phyloP scores from a whole-genome alignment of 352 stramenopile species.

The Globisporangium okanoganense region DNA sequence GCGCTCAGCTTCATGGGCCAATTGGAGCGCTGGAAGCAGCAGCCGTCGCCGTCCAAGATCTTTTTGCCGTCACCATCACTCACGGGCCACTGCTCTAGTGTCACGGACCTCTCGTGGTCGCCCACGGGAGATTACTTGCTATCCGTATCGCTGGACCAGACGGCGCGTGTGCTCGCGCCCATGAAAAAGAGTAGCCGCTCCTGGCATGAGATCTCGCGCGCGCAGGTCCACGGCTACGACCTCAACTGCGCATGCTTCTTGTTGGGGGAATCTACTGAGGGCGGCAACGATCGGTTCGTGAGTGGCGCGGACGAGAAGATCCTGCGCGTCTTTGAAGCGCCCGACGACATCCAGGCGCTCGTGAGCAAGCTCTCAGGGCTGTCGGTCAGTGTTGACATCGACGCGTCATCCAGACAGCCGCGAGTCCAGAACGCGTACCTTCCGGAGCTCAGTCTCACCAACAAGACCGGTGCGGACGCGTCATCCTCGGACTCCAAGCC shows the following conservation, averaged over 20 bases:
- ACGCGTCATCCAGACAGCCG: background rate
- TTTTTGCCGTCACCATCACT: slow-evolving; percentile 51
- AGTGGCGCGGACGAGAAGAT: slow-evolving; percentile 84
- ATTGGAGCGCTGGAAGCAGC: slow-evolving; percentile 62
- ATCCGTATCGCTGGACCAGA: slow-evolving; percentile 76
- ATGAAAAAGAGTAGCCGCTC: slow-evolving; percentile 6
- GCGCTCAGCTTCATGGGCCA: slow-evolving; percentile 61
- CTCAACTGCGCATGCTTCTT: slow-evolving; percentile 74
- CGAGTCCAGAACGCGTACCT: slow-evolving; percentile 60
- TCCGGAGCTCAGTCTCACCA: slow-evolving; percentile 73
- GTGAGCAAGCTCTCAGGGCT: slow-evolving; percentile 20
- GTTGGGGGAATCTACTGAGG: background rate
- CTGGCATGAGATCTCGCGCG: slow-evolving; percentile 70
- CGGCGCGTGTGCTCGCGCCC: slow-evolving; percentile 48
- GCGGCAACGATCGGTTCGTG: slow-evolving; percentile 48
- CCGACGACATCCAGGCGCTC: slow-evolving; percentile 38
- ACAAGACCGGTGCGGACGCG: slow-evolving; percentile 36
- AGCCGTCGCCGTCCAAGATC: slow-evolving; percentile 37
- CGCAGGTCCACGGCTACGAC: slow-evolving; percentile 80
- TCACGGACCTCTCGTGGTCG: slow-evolving; percentile 71
- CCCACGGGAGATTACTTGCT: slow-evolving; percentile 56
- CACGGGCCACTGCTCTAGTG: slow-evolving; percentile 47
- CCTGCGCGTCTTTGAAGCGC: slow-evolving; percentile 70
- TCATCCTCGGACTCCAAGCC: background rate
- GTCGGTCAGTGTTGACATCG: background rate